These are phyloP conservation scores for Fulvia fulva DNA, from an alignment of 2,329 filamentous ascomycete species.

Conservation along the genomic window DNA sequence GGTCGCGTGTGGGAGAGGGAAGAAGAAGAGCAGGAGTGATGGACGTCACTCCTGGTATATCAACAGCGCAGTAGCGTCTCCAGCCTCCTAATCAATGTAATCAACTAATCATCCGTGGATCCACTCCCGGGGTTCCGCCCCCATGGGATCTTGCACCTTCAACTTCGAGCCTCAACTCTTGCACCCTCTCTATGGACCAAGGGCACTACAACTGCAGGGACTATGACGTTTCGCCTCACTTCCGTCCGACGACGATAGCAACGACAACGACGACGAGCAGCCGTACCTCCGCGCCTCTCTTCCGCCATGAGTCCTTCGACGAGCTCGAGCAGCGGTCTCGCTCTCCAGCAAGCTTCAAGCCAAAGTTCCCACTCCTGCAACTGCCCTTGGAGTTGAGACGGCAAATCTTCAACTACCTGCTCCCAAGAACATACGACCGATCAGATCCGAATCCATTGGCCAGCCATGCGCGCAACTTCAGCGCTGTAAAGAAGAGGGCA, in stretches of 20 bases:
- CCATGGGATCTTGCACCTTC: neutral
- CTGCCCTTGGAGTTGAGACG: conserved; percentile 45
- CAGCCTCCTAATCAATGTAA: neutral
- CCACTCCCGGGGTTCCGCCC: neutral
- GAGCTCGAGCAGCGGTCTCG: conserved; percentile 32
- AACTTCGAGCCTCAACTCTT: neutral
- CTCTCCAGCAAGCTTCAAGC: conserved; percentile 27
- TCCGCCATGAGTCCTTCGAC: conserved; percentile 30
- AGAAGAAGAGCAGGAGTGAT: conserved; percentile 9
- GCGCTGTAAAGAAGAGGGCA: conserved; percentile 28
- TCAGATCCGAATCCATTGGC: conserved; percentile 23
- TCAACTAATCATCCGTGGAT: no score
- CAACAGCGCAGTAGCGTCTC: neutral
- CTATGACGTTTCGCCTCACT: conserved; percentile 32
- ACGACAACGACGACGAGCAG: conserved; percentile 1
- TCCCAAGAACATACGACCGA: conserved; percentile 39
- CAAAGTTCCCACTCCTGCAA: conserved; percentile 32
- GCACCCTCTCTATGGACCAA: conserved; percentile 28
- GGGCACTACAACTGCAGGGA: conserved; percentile 37
- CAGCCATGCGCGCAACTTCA: conserved; percentile 29
- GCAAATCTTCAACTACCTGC: conserved; percentile 40
- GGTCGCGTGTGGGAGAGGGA: conserved; percentile 12
- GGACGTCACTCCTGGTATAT: neutral
- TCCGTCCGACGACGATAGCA: conserved; percentile 24
- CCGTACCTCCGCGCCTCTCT: conserved; percentile 6